Evolutionary conservation across 768 basidiomycete species (phyloP).

Genomic region (Pilatotrama ljubarskyi): DNA sequence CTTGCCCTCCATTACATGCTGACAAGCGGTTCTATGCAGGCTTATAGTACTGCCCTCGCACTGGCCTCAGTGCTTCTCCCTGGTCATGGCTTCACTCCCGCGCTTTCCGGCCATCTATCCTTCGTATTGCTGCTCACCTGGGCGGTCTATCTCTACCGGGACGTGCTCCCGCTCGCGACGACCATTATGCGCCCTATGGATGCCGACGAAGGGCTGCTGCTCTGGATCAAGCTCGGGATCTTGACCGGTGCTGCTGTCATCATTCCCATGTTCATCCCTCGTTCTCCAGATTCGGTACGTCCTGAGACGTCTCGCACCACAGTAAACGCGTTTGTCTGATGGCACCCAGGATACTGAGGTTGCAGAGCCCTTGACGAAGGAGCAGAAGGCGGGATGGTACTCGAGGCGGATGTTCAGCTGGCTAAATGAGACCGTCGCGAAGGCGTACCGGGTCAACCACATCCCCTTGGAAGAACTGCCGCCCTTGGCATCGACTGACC

Average conservation of each 20-base stretch:
- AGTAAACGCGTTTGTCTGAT: too few species aligned
- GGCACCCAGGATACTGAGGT: not conserved
- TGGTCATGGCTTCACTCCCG: conserved; percentile 24
- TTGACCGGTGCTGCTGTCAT: conserved; percentile 45
- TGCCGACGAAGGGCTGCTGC: conserved; percentile 41
- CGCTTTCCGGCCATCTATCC: conserved; percentile 50
- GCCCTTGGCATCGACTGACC: conserved; percentile 47
- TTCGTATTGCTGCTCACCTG: conserved; percentile 48
- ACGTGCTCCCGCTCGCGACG: conserved; percentile 57
- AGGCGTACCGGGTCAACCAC: conserved; percentile 41
- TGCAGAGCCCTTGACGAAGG: conserved; percentile 21
- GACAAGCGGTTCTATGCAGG: conserved; percentile 22
- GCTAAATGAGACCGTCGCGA: conserved; percentile 49
- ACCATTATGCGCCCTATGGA: conserved; percentile 50
- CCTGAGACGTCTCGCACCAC: conserved; percentile 30
- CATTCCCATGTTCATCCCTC: conserved; percentile 56
- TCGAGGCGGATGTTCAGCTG: conserved; percentile 46
- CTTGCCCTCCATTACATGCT: not conserved
- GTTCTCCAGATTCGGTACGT: conserved; percentile 49
- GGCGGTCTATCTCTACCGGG: conserved; percentile 52
- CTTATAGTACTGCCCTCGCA: conserved; percentile 36
- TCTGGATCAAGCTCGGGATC: conserved; percentile 55
- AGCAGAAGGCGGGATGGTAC: conserved; percentile 28
- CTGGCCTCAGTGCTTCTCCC: conserved; percentile 28
- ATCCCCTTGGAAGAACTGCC: conserved; percentile 43